Evolutionary conservation across 495 filamentous ascomycete species (phyloP).

Genomic region (Aspergillus egyptiacus): DNA sequence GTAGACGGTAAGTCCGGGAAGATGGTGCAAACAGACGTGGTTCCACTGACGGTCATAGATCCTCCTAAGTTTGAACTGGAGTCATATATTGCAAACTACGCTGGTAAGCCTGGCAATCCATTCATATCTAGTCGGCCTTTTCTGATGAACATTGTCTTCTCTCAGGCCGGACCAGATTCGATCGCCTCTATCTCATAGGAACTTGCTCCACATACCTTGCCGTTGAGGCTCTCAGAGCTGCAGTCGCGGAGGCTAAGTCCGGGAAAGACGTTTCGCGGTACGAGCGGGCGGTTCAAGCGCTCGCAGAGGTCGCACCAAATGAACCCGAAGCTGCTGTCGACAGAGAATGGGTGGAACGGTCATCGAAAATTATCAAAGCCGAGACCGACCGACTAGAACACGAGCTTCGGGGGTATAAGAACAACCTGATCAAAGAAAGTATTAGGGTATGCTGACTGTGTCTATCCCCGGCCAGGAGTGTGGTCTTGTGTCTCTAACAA

Average conservation of each 20-base stretch:
- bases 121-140: background rate
- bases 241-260: conserved; percentile 67
- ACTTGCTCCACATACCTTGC: conserved; percentile 68
- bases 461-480: background rate
- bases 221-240: conserved; percentile 73
- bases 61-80: conserved; percentile 89
- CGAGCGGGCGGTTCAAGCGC: conserved; percentile 56
- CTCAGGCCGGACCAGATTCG: conserved; percentile 64
- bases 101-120: conserved; percentile 48
- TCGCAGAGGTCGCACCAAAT: conserved; percentile 54
- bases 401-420: conserved; percentile 90
- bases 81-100: conserved; percentile 85
- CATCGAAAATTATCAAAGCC: conserved; percentile 53
- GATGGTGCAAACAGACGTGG: background rate
- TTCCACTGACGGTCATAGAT: conserved; percentile 43
- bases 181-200: conserved; percentile 78
- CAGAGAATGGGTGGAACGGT: conserved; percentile 60
- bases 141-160: conserved; percentile 8
- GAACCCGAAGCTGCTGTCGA: conserved; percentile 66
- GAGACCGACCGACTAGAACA: conserved; percentile 69
- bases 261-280: conserved; percentile 72
- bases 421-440: conserved; percentile 96
- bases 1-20: conserved; percentile 25
- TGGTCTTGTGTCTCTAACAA: conserved; percentile 6
- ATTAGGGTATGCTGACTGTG: conserved; percentile 63